A percentile compares a stretch with the other conserved stretches of the same genome.
These are phyloP conservation scores for Saksenaea oblongispora DNA, from an alignment of 371 early-diverging fungal species.

Conservation along the genomic window DNA sequence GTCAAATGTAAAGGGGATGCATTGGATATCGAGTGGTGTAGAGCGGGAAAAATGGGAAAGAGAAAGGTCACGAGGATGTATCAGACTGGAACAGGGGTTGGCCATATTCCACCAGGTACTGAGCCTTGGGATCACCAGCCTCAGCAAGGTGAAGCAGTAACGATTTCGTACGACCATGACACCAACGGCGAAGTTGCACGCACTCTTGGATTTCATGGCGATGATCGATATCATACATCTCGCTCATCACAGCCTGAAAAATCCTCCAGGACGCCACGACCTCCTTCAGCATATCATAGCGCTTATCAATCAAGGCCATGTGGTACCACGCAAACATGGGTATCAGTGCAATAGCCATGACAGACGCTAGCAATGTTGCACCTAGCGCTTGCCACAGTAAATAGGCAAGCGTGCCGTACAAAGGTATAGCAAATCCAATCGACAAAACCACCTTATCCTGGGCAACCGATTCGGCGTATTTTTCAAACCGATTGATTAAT, in stretches of 20 bases:
- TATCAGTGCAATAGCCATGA: conserved; percentile 31
- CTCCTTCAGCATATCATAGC: conserved; percentile 49
- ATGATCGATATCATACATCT: conserved; percentile 20
- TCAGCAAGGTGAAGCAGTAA: conserved; percentile 24
- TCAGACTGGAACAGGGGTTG: conserved; percentile 21
- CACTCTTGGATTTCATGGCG: conserved; percentile 41
- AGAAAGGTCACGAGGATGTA: not conserved
- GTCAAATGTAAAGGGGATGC: not conserved
- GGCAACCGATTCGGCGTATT: conserved; percentile 53
- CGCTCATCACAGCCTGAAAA: conserved; percentile 40
- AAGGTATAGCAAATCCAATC: conserved; percentile 32
- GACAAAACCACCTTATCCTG: conserved; percentile 54
- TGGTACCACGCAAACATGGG: conserved; percentile 53
- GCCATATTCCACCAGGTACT: conserved; percentile 32
- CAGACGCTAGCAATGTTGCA: conserved; percentile 29
- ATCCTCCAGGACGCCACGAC: conserved; percentile 51
- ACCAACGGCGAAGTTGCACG: conserved; percentile 40
- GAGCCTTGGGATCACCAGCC: conserved; percentile 29
- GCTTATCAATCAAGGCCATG: conserved; percentile 50
- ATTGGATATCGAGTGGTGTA: not conserved
- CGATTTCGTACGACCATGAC: conserved; percentile 23
- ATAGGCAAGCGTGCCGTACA: conserved; percentile 38
- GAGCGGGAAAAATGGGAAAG: not conserved
- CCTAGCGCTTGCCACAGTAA: conserved; percentile 34
- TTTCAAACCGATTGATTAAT: conserved; percentile 46